Conservation (phyloP, 768 basidiomycete genomes). For the Candolleomyces efflorescens region DNA sequence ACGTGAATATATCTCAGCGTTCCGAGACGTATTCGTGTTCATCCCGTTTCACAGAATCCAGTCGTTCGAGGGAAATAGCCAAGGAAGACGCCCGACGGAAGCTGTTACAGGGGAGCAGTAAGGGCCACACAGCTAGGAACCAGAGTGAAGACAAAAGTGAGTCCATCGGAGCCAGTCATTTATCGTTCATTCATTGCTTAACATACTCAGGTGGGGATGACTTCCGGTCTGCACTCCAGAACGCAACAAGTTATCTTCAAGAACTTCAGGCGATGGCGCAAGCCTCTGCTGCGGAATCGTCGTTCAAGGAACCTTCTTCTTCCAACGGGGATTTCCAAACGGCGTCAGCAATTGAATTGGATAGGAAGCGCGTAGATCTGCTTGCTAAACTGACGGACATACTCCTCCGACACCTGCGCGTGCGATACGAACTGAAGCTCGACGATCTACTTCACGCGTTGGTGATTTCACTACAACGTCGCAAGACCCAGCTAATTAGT, state of each 20-base stretch:
- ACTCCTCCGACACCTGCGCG: constrained; percentile 65
- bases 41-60: constrained; percentile 2
- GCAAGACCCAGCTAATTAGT: not conserved
- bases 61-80: constrained; percentile 6
- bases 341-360: constrained; percentile 37
- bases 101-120: constrained; percentile 11
- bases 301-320: constrained; percentile 33
- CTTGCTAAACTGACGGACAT: constrained; percentile 64
- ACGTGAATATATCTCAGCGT: constrained; percentile 30
- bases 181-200: not conserved
- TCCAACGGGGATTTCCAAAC: constrained; percentile 20
- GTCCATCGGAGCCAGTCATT: constrained; percentile 3
- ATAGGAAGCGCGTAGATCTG: constrained; percentile 53
- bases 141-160: constrained; percentile 37
- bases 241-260: constrained; percentile 55
- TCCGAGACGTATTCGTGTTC: constrained; percentile 3
- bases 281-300: constrained; percentile 21
- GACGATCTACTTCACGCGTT: constrained; percentile 73
- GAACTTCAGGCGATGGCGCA: constrained; percentile 47
- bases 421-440: constrained; percentile 71
- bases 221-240: constrained; percentile 66
- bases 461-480: constrained; percentile 22
- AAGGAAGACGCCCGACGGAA: constrained; percentile 16
- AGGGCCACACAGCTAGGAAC: constrained; percentile 13
- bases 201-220: constrained; percentile 46